Conservation (phyloP, 2,329 filamentous ascomycete genomes). For the Epichloe coenophiala region DNA sequence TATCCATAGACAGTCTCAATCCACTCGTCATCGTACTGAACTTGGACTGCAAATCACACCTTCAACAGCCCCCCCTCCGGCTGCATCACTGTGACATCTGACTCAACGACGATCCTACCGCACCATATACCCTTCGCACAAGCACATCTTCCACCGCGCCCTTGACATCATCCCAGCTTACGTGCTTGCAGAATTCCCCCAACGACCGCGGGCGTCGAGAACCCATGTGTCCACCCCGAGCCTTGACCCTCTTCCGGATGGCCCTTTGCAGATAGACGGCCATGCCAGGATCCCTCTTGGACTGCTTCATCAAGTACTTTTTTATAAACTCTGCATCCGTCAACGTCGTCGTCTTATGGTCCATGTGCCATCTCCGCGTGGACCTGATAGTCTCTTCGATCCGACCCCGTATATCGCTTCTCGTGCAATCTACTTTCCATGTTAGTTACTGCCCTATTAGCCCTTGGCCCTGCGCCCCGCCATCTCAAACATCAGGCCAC, state of each 20-base stretch:
- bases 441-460: neutral
- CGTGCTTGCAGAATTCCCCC: constrained; percentile 19
- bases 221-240: constrained; percentile 1
- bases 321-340: constrained; percentile 18
- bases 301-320: constrained; percentile 23
- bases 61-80: neutral
- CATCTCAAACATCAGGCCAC: too few species aligned
- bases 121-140: constrained; percentile 12
- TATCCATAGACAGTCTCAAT: neutral
- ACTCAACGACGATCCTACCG: constrained; percentile 11
- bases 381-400: constrained; percentile 23
- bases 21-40: neutral
- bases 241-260: constrained; percentile 14
- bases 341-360: constrained; percentile 21
- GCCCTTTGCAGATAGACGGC: constrained; percentile 20
- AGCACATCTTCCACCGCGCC: constrained; percentile 18
- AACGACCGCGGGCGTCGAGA: constrained; percentile 13
- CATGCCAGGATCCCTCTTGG: constrained; percentile 20
- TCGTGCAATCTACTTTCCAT: neutral
- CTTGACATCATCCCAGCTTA: constrained; percentile 21
- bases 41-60: neutral
- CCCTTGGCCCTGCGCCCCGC: too few species aligned
- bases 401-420: constrained; percentile 11
- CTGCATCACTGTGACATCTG: neutral
- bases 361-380: constrained; percentile 25